Percentiles rank a stretch among this genome's conserved stretches.
Evolutionary conservation across 768 basidiomycete genomes (phyloP).

Genomic region (Hirschioporus abietinus): DNA sequence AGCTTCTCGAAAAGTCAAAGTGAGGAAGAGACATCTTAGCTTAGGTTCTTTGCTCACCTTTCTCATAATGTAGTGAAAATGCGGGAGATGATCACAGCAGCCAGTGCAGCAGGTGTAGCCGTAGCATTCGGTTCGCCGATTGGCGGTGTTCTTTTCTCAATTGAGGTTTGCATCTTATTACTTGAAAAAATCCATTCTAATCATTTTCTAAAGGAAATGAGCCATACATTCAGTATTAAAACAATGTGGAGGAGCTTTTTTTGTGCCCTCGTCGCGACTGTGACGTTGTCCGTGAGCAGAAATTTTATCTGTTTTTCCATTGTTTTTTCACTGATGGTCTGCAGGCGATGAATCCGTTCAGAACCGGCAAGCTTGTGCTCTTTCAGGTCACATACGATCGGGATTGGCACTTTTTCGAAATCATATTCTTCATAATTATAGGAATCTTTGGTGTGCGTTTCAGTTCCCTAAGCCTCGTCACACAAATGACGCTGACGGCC

Average conservation of each 20-base stretch:
- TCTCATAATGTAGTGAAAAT: conserved; percentile 49
- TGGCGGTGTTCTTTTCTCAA: conserved; percentile 94
- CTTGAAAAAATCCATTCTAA: conserved; percentile 4
- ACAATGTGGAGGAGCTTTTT: conserved; percentile 99
- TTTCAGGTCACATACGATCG: conserved; percentile 98
- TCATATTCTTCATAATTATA: conserved; percentile 91
- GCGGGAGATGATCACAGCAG: conserved; percentile 90
- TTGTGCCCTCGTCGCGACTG: conserved; percentile 94
- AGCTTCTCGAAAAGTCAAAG: conserved; percentile 87
- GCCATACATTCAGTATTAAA: conserved; percentile 91
- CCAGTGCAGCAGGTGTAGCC: conserved; percentile 96
- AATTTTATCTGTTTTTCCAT: not conserved
- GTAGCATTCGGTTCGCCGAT: conserved; percentile 99
- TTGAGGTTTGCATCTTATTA: conserved; percentile 61
- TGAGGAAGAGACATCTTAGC: conserved; percentile 29
- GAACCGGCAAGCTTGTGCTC: conserved; percentile 94
- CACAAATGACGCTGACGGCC: conserved; percentile 2
- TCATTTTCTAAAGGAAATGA: conserved; percentile 79
- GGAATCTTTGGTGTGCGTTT: conserved; percentile 87
- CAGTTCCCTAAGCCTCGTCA: not conserved
- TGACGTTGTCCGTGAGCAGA: conserved; percentile 82
- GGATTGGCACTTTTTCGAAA: conserved; percentile 99
- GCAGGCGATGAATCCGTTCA: conserved; percentile 96
- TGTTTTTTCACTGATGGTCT: conserved; percentile 7
- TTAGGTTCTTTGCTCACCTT: not conserved